Evolutionary conservation across 768 basidiomycete genomes (phyloP), one percentile per base, ranked within the genome.

Genomic region (Candolleomyces efflorescens): DNA sequence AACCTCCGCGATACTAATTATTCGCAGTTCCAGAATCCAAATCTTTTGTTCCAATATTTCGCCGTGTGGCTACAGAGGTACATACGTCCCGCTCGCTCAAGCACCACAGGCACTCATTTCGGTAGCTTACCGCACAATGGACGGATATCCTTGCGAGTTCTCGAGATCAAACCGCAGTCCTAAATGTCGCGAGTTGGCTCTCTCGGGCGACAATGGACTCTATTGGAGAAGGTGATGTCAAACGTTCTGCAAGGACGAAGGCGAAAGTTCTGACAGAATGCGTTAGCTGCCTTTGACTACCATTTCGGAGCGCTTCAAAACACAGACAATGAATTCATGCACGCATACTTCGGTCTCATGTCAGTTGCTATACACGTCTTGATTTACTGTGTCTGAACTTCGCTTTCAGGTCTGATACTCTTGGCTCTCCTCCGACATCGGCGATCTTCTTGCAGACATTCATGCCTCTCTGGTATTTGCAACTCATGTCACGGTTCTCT

Each of bases 301-400:
- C 76, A 82, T 17, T 82, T 85, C 56, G 82, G 81, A 23, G 79
- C 79, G 0, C 63, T 84, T n/a, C 69, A 75, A 12, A 71, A 81
- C 55, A 64, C 70, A 2, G 73, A 81, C 46, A 82, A 82, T 64
- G 76, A 78, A 57, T 78, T 85, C 47, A 80, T 78, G 68, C 75
- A 77, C 60, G 79, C 82, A 3, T 84, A 83, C 64, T 73, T 76
- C 55, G 81, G 79, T 39, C 70, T 82, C 15, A 78, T 81, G 80
- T 77, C 56, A 36, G 67, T 65, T 26, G n/a, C 22, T 26, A 32
- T 44, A 26, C 53, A 48, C 26, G 48, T 38, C n/a, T 37, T 32
- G 41, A 26, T 17, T 15, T 15, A 18, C 10, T 46, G 5, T 15
- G 22, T 17, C n/a, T 45, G 17, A 32, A 37, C 3, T 15, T 6